These are phyloP conservation scores for Alternaria burnsii DNA, from an alignment of 2,329 filamentous ascomycete species.

Conservation along the genomic window DNA sequence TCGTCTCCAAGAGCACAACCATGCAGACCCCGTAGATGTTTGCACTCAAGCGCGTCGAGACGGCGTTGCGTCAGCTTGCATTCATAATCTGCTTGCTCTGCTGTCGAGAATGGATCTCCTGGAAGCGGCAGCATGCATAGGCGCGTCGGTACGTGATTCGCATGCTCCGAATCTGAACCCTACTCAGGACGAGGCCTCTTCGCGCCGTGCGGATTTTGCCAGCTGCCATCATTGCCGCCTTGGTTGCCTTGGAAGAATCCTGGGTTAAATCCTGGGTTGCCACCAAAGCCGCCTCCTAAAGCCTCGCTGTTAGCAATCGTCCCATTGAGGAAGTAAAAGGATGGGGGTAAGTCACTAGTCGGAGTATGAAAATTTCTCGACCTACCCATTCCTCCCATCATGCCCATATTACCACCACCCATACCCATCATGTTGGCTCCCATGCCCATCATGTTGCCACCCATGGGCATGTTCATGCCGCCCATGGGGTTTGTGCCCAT, in stretches of 20 bases:
- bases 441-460: constrained; percentile 52
- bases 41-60: constrained; percentile 1
- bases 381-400: constrained; percentile 47
- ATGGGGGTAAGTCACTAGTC: constrained; percentile 7
- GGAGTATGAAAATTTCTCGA: constrained; percentile 15
- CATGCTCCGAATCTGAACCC: not conserved
- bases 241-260: constrained; percentile 70
- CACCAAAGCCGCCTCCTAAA: constrained; percentile 63
- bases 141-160: not conserved
- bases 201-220: constrained; percentile 78
- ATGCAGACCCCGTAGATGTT: not conserved
- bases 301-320: constrained; percentile 18
- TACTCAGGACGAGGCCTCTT: constrained; percentile 80
- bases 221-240: constrained; percentile 66
- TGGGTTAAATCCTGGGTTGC: constrained; percentile 75
- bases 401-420: constrained; percentile 44
- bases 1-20: not conserved
- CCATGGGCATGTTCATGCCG: constrained; percentile 52
- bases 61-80: not conserved
- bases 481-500: constrained; percentile 50
- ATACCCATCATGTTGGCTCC: constrained; percentile 47
- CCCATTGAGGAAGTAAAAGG: not conserved
- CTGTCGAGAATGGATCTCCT: not conserved
- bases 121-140: not conserved
- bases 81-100: not conserved